phyloP scores from a whole-genome alignment of 2,329 filamentous ascomycete genomes.

The Stagonosporopsis chrysanthemi region DNA sequence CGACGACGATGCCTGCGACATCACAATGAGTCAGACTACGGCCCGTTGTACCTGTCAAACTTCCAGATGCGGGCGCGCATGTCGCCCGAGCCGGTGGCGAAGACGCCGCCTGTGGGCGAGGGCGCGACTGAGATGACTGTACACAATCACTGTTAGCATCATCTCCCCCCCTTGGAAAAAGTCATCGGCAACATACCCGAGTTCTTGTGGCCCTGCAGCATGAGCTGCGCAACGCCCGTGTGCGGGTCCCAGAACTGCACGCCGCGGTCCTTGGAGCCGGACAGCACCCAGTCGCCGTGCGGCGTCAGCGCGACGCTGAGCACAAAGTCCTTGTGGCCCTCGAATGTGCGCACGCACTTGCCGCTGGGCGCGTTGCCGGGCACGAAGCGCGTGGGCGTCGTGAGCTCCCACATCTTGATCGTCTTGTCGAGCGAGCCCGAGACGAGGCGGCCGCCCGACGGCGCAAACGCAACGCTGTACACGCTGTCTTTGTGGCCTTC shows the following conservation, averaged over 20 bases:
- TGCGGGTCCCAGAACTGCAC: conserved; percentile 99
- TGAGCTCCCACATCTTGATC: conserved; percentile 99
- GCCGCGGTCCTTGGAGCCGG: conserved; percentile 94
- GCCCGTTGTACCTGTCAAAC: conserved; percentile 47
- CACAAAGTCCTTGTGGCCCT: conserved; percentile 98
- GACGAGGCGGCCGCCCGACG: conserved; percentile 89
- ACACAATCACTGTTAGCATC: too few relatives aligned
- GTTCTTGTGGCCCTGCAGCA: conserved; percentile 99
- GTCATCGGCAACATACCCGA: conserved; percentile 63
- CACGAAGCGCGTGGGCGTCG: conserved; percentile 71
- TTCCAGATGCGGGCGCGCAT: conserved; percentile 98
- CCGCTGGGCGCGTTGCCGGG: conserved; percentile 79
- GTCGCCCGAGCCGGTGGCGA: conserved; percentile 95
- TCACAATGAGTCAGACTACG: conserved; percentile 22
- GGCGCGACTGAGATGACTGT: conserved; percentile 94
- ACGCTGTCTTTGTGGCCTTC: conserved; percentile 97
- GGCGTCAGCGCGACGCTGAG: conserved; percentile 94
- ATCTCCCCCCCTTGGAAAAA: too few relatives aligned
- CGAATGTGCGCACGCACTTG: conserved; percentile 95
- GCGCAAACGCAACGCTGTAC: conserved; percentile 95
- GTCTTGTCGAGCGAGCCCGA: conserved; percentile 96
- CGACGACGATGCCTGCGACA: too few relatives aligned
- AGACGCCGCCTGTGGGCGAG: conserved; percentile 84
- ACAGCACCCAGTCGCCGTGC: conserved; percentile 94
- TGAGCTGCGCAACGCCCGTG: conserved; percentile 92